phyloP scores from a whole-genome alignment of 805 yeast species.

The Suhomyces pyralidae region DNA sequence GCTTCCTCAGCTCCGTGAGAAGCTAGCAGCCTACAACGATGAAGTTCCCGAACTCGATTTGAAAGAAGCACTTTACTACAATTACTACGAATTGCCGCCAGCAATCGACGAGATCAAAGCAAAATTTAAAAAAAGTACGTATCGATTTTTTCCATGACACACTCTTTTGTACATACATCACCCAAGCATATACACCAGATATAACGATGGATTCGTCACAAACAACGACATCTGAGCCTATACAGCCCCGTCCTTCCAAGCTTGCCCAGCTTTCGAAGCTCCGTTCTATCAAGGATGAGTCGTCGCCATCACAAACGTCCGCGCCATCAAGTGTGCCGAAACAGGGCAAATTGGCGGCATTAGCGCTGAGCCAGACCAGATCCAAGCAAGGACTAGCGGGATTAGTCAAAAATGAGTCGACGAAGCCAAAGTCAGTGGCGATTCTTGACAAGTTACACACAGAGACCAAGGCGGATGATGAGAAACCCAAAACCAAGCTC shows the following conservation, averaged over 20 bases:
- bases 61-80: conserved; percentile 57
- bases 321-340: not conserved
- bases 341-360: not conserved
- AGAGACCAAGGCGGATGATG: not conserved
- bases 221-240: not conserved
- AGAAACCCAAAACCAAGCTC: not conserved
- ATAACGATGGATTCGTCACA: not conserved
- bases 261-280: conserved; percentile 23
- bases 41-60: conserved; percentile 47
- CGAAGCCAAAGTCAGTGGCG: conserved; percentile 10
- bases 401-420: conserved; percentile 38
- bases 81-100: conserved; percentile 53
- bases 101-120: conserved; percentile 47
- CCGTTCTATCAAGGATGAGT: conserved; percentile 13
- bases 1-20: conserved; percentile 42
- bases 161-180: not conserved
- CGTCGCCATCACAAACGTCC: not conserved
- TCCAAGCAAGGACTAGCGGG: conserved; percentile 19
- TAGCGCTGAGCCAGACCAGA: not conserved
- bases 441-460: conserved; percentile 13
- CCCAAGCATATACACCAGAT: not conserved
- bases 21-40: conserved; percentile 39
- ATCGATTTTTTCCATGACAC: conserved; percentile 11
- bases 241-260: conserved; percentile 15
- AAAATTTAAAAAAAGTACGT: conserved; percentile 47